Conservation (phyloP, 371 early-diverging fungal species). For the Actinomortierella ambigua region DNA sequence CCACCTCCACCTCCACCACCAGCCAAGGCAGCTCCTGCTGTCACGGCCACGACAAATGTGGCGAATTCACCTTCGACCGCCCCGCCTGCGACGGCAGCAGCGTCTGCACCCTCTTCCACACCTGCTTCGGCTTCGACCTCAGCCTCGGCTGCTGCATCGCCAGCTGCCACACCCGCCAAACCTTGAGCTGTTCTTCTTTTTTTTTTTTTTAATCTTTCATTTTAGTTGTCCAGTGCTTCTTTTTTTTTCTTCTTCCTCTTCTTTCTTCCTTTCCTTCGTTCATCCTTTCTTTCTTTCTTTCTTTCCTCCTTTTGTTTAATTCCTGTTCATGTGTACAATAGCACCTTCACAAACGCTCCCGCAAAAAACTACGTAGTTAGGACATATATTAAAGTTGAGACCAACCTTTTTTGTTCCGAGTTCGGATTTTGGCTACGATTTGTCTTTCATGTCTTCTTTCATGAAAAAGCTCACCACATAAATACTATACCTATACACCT, state of each 20-base stretch:
- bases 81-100: background rate
- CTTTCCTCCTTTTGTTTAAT: no score
- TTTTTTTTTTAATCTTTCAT: background rate
- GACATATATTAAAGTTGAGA: no score
- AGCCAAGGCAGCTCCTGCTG: background rate
- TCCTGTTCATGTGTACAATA: no score
- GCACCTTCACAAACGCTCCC: no score
- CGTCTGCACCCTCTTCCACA: background rate
- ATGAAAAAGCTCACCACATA: no score
- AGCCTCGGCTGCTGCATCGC: background rate
- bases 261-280: constrained; percentile 1
- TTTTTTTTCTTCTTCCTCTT: background rate
- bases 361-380: no score
- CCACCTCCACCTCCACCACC: constrained; percentile 11
- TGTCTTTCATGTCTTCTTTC: no score
- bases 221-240: no score
- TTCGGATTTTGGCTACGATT: no score
- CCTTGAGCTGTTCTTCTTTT: constrained; percentile 1
- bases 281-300: no score
- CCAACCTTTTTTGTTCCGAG: no score
- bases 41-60: background rate
- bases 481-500: no score
- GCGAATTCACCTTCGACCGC: background rate
- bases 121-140: background rate
- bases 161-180: background rate